Conservation (phyloP, 345 rosid species). For the Populus alba region DNA sequence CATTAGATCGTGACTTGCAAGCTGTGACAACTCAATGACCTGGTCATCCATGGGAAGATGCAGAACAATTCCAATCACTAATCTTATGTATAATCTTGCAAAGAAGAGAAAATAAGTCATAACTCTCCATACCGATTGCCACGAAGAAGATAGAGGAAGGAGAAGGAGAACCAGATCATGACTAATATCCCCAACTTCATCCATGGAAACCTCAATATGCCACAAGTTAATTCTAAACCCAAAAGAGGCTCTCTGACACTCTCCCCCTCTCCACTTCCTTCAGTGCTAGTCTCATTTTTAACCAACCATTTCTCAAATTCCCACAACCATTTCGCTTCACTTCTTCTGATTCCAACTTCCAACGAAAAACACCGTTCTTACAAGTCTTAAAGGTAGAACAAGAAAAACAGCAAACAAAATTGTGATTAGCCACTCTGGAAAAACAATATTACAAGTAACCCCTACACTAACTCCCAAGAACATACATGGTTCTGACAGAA, state of each 20-base stretch:
- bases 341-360: conserved; percentile 63
- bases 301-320: conserved; percentile 36
- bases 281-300: conserved; percentile 1
- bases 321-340: conserved; percentile 28
- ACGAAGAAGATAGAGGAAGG: conserved; percentile 55
- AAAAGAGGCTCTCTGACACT: conserved; percentile 43
- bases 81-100: background rate
- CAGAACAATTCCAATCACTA: background rate
- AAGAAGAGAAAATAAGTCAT: background rate
- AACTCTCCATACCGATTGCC: conserved; percentile 73
- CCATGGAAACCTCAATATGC: conserved; percentile 53
- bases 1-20: background rate
- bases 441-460: conserved; percentile 64
- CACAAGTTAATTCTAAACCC: conserved; percentile 8
- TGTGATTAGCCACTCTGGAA: conserved; percentile 89
- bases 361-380: conserved; percentile 48
- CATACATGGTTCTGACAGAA: conserved; percentile 82
- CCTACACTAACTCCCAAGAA: conserved; percentile 84
- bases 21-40: background rate
- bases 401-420: conserved; percentile 62
- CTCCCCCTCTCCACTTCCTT: conserved; percentile 26
- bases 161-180: conserved; percentile 72
- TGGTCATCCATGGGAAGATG: no score
- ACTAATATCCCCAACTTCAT: conserved; percentile 58
- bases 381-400: conserved; percentile 77